Percentiles rank a stretch among this genome's conserved stretches.
Evolutionary conservation across 257 asterid species (phyloP).

Genomic region (Primulina tabacum): DNA sequence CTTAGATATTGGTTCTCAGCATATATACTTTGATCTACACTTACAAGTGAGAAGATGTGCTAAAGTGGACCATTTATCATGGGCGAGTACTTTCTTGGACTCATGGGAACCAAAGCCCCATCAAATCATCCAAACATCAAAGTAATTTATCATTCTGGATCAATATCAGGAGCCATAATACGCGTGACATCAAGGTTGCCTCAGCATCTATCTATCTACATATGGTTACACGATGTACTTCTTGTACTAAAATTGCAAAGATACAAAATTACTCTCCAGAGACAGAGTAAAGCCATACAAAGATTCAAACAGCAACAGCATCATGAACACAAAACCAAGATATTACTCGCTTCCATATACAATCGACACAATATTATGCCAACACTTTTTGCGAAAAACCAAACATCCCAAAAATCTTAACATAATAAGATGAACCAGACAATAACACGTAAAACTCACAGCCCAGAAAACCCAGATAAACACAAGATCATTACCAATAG

Average conservation of each 20-base stretch:
- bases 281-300: not conserved
- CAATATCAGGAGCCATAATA: constrained; percentile 19
- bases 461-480: not conserved
- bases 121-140: constrained; percentile 12
- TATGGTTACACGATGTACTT: constrained; percentile 14
- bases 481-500: constrained; percentile 3
- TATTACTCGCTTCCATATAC: too few species aligned
- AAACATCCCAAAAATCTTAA: constrained; percentile 13
- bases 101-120: not conserved
- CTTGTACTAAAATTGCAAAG: constrained; percentile 15
- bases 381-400: not conserved
- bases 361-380: too few species aligned
- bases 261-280: constrained; percentile 13
- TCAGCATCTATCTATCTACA: constrained; percentile 26
- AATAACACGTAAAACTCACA: constrained; percentile 7
- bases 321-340: constrained; percentile 18
- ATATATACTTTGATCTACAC: not conserved
- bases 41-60: not conserved
- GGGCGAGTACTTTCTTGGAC: not conserved
- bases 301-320: constrained; percentile 3
- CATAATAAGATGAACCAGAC: constrained; percentile 5
- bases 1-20: not conserved
- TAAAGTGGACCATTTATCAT: not conserved
- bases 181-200: constrained; percentile 22
- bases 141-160: not conserved